These are phyloP conservation scores for Xylaria palmicola DNA, from an alignment of 495 filamentous ascomycete species.

Conservation along the genomic window DNA sequence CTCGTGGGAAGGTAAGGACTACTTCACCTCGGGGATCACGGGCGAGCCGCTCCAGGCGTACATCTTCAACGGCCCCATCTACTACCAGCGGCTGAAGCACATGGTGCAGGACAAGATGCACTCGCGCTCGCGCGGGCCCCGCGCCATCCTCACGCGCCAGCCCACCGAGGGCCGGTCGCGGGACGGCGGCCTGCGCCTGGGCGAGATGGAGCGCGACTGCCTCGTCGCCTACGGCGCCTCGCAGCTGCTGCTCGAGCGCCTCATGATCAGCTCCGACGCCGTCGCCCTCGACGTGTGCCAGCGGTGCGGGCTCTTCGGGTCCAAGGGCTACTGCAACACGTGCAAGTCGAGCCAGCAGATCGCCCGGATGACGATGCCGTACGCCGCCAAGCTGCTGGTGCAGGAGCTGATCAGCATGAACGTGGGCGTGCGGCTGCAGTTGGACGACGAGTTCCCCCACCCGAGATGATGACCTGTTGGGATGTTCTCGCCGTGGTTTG, in stretches of 20 bases:
- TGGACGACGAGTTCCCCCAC: conserved; percentile 88
- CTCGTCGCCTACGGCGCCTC: conserved; percentile 92
- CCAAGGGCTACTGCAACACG: conserved; percentile 86
- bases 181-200: conserved; percentile 87
- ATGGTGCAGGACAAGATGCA: conserved; percentile 99
- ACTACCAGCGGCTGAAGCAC: conserved; percentile 99
- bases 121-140: conserved; percentile 83
- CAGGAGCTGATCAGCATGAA: conserved; percentile 99
- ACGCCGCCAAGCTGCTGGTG: conserved; percentile 94
- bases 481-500: conserved; percentile 4
- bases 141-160: conserved; percentile 89
- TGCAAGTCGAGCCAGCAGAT: conserved; percentile 80
- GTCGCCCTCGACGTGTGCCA: conserved; percentile 92
- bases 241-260: conserved; percentile 86
- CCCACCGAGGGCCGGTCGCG: conserved; percentile 94
- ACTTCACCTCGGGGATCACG: conserved; percentile 91
- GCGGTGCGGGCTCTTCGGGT: conserved; percentile 90
- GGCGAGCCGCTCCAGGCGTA: conserved; percentile 91
- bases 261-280: conserved; percentile 91
- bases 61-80: conserved; percentile 98
- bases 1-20: conserved; percentile 94
- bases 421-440: conserved; percentile 76
- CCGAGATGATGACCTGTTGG: conserved; percentile 30
- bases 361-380: conserved; percentile 93
- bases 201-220: conserved; percentile 99